Conservation (phyloP, 164 flowering plant genomes). For the Piper longum region DNA sequence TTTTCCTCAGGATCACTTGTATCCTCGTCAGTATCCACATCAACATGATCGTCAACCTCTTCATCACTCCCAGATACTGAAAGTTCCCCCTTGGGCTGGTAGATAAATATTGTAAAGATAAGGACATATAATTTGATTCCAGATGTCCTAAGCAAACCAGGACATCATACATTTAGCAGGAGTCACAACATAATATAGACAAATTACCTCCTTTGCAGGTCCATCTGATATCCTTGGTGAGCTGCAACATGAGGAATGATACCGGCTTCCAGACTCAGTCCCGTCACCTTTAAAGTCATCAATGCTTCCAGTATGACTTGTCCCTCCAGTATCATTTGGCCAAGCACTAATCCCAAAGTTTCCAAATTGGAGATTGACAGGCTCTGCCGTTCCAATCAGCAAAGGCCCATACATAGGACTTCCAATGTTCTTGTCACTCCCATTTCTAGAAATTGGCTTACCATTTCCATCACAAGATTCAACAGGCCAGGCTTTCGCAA, state of each 20-base stretch:
- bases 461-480: constrained; percentile 34
- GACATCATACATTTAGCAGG: not conserved
- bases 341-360: constrained; percentile 74
- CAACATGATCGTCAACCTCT: constrained; percentile 64
- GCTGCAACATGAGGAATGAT: constrained; percentile 78
- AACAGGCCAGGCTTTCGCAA: constrained; percentile 87
- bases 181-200: not conserved
- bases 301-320: constrained; percentile 70
- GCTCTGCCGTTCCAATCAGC: constrained; percentile 60
- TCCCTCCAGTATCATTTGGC: constrained; percentile 63
- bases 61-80: constrained; percentile 88
- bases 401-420: constrained; percentile 58
- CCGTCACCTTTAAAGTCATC: constrained; percentile 58
- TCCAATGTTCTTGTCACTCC: constrained; percentile 33
- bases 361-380: constrained; percentile 80
- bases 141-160: not conserved
- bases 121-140: not conserved
- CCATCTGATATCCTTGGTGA: constrained; percentile 77
- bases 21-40: constrained; percentile 72
- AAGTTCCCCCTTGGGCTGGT: constrained; percentile 69
- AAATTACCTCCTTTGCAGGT: constrained; percentile 61
- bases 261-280: constrained; percentile 65
- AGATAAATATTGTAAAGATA: not conserved
- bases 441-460: constrained; percentile 18
- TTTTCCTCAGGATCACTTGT: constrained; percentile 44